Base-by-base conservation (phyloP, 306 rosid genomes). In the Vigna radiata region DNA sequence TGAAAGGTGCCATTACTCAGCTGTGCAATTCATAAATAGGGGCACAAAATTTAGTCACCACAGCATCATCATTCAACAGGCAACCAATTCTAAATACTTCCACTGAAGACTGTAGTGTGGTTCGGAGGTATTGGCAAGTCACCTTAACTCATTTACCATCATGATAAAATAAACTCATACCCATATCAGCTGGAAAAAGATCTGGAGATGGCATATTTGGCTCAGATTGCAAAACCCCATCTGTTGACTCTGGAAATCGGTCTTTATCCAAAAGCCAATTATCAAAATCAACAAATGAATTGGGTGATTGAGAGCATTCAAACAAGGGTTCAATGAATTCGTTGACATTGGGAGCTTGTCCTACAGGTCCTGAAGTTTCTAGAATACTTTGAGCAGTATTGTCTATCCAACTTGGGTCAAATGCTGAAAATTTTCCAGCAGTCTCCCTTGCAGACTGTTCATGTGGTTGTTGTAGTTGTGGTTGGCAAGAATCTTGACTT, bases 251-350 rank as follows among this genome's bases (percentile, higher is more conserved):
- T 0, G 84, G 81, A 77, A 27, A 27, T 15, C 46, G 23, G 41
- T 81, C 88, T 60, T 75, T 46, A 4, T 83, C 88, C 27, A 81
- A 25, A 56, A 83, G 52, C 91, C 89, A 93, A 76, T 48, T 68
- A 6, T 87, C 91, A 14, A 87, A 41, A 43, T 64, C 85, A 4
- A 10, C 68, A 50, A 86, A 15, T 0, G 79, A 0, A 61, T 23
- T 8, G 3, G 82, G 69, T 23, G 48, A 15, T 18, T 36, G 46
- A 44, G 69, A 54, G 66, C 25, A 1, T 23, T 43, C 85, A 17
- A 15, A 43, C 39, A 4, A 27, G 15, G 49, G 75, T 71, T 81
- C 78, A 46, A 49, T 12, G 41, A 83, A 64, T 37, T 82, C 88
- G 29, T 77, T 54, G 54, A 60, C 52, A 18, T 15, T 58, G 60